Evolutionary conservation across 2,329 filamentous ascomycete genomes (phyloP).

Genomic region (Ceratocystis cacaofunesta): DNA sequence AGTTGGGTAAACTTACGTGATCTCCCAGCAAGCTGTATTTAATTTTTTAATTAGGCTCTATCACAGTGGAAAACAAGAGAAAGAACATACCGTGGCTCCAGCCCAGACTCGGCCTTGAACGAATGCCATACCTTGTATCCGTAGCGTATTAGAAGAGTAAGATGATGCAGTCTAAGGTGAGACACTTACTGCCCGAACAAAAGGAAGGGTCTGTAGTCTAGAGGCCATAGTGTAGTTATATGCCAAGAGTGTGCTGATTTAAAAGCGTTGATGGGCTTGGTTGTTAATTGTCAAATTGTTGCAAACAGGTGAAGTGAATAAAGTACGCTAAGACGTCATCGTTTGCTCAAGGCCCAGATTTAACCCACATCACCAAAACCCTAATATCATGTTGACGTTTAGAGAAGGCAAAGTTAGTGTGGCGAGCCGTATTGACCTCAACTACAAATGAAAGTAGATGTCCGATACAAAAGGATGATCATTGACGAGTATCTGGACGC

Average conservation of each 20-base stretch:
- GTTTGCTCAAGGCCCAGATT: not conserved
- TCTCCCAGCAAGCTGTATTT: slow-evolving; percentile 28
- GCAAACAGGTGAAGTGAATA: not conserved
- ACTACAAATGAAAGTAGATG: no score
- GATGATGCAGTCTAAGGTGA: not conserved
- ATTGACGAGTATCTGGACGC: no score
- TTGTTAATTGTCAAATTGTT: not conserved
- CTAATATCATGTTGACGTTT: not conserved
- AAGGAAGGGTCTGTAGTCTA: slow-evolving; percentile 6
- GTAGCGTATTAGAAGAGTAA: not conserved
- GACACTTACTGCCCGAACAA: slow-evolving; percentile 14
- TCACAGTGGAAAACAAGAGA: not conserved
- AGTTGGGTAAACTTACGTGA: slow-evolving; percentile 24
- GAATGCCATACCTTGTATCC: slow-evolving; percentile 61
- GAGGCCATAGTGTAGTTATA: not conserved
- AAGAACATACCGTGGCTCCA: slow-evolving; percentile 63
- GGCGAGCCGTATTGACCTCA: no score
- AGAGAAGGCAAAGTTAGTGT: no score
- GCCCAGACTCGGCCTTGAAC: slow-evolving; percentile 69
- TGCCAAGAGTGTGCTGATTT: not conserved
- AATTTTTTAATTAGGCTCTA: not conserved
- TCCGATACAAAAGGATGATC: no score
- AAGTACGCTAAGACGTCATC: not conserved
- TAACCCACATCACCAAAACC: not conserved
- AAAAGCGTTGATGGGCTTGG: not conserved